Evolutionary conservation across 306 rosid genomes (phyloP).

Genomic region (Adenanthera pavonina): DNA sequence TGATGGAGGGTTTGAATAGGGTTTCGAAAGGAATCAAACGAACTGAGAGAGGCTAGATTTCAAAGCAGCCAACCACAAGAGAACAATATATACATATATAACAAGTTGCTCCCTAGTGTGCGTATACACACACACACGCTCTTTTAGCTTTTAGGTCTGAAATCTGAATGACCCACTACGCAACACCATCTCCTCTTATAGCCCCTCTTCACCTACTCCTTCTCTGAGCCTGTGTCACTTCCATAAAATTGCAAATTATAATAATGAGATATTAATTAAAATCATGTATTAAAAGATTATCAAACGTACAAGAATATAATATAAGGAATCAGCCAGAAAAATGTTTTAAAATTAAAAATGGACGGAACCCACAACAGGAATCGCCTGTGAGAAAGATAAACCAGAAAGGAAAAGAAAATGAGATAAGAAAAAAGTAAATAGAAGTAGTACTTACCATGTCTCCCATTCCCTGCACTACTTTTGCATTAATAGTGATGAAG

Average conservation of each 20-base stretch:
- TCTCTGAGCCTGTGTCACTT: conserved; percentile 3
- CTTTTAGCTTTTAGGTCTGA: conserved; percentile 46
- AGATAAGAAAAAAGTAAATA: conserved; percentile 40
- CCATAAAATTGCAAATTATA: conserved; percentile 23
- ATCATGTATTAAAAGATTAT: background rate
- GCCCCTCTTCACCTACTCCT: conserved; percentile 73
- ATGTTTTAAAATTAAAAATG: conserved; percentile 26
- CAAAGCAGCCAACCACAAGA: conserved; percentile 49
- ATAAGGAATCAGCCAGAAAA: background rate
- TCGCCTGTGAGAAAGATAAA: conserved; percentile 68
- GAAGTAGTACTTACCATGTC: conserved; percentile 40
- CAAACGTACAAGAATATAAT: background rate
- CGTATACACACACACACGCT: conserved; percentile 1
- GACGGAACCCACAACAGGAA: conserved; percentile 70
- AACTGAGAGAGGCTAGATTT: conserved; percentile 45
- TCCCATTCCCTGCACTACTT: conserved; percentile 64
- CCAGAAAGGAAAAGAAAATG: conserved; percentile 56
- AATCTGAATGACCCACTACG: conserved; percentile 32
- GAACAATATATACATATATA: conserved; percentile 27
- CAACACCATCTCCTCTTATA: conserved; percentile 66
- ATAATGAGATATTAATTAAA: background rate
- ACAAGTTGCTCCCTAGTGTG: conserved; percentile 45
- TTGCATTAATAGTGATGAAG: conserved; percentile 51
- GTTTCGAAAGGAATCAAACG: conserved; percentile 11
- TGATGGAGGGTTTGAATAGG: background rate